Evolutionary conservation across 2,329 filamentous ascomycete genomes (phyloP).

Genomic region (Graphiopsis chlorocephala): DNA sequence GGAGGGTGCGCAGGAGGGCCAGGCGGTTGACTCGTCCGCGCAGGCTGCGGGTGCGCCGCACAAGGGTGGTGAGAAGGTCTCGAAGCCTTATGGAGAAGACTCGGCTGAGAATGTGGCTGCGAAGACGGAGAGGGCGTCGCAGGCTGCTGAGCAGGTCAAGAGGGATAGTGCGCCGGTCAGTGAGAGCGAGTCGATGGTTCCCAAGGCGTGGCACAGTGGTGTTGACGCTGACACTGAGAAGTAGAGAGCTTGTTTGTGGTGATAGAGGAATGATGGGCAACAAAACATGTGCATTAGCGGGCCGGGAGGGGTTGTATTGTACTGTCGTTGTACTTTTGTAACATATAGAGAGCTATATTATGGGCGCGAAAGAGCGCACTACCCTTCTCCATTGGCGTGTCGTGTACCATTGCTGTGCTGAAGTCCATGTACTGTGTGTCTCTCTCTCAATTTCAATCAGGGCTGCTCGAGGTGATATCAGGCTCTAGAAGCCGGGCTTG

Average conservation of each 20-base stretch:
- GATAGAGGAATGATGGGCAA: background rate
- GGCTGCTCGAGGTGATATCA: background rate
- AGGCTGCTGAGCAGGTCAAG: conserved; percentile 33
- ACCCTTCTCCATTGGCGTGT: conserved; percentile 1
- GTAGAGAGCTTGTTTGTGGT: background rate
- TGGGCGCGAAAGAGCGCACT: conserved; percentile 6
- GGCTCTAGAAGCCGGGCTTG: background rate
- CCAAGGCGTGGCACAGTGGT: conserved; percentile 50
- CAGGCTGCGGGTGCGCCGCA: conserved; percentile 16
- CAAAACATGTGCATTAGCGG: conserved; percentile 11
- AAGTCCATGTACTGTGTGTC: background rate
- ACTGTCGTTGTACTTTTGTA: conserved; percentile 14
- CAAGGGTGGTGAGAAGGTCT: conserved; percentile 24
- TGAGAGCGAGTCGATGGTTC: conserved; percentile 47
- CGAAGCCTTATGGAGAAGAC: conserved; percentile 18
- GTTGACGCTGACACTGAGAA: conserved; percentile 12
- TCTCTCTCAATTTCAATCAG: background rate
- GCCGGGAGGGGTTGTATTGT: conserved; percentile 1
- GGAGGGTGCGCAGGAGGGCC: conserved; percentile 33
- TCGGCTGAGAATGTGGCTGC: conserved; percentile 19
- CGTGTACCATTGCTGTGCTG: background rate
- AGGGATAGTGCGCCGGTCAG: conserved; percentile 29
- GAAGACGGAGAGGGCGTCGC: conserved; percentile 30
- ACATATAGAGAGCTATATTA: conserved; percentile 10
- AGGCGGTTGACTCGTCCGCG: conserved; percentile 24